Base-by-base conservation (phyloP, 2,329 filamentous ascomycete species). In the Hysterium pulicare region DNA sequence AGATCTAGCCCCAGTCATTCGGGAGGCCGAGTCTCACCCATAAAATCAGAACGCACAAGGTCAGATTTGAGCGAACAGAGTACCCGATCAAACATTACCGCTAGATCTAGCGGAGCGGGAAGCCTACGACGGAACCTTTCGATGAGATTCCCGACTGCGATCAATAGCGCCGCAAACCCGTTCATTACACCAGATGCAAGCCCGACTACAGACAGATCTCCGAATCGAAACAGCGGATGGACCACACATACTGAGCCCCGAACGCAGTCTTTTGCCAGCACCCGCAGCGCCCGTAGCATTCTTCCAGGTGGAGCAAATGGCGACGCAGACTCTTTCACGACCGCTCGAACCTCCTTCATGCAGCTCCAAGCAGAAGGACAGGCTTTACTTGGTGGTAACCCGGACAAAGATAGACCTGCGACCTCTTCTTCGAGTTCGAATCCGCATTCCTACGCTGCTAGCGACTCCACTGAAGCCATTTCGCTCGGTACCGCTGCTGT, bases 41-140 rank as follows among this genome's bases (percentile, higher is more conserved):
- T 73, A 2, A 77, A 75, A 47, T 73, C 68, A 31, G 76, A 81
- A 26, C 72, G 77, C 16, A 82, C 78, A 2, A 70, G 70, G 3
- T 81, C 78, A 1, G 76, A 73, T 22, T 63, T 82, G 3, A 81
- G 77, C 41, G 78, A 81, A 10, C 64, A 64, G 7, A 79, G 76
- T 17, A 61, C 62, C 4, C 60, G 59, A 5, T 75, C 73, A 4
- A 61, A 61, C 31, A 46, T 70, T 0, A 76, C 74, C 2, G 70
- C 69, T 24, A 57, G 59, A 9, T 72, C 71, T 3, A 55, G 58
- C 4, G 58, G 51, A 9, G 56, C 48, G 17, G 68, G 55, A 20
- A 70, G 69, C 26, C 55, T 75, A 11, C 66, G 62, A 3, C 66
- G 73, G 5, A 75, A 63, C 30, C 59, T 71, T 23, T 75, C 73